Conservation (phyloP, 2,329 filamentous ascomycete species). For the Colletotrichum sp. region DNA sequence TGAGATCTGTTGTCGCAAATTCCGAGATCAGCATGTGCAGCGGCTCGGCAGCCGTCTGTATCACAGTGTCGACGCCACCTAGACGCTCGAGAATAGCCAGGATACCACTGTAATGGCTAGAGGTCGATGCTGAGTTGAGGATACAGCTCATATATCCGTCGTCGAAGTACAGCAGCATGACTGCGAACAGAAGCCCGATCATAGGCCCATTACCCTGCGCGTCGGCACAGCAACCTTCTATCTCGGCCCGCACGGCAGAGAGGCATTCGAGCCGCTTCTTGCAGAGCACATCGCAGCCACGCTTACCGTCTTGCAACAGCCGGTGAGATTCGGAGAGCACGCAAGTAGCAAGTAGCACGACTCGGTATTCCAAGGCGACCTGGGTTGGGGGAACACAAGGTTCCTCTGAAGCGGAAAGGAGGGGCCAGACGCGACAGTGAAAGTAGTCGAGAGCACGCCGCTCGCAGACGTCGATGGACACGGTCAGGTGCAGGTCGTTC, state of each 20-base stretch:
- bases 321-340: slow-evolving; percentile 36
- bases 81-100: slow-evolving; percentile 38
- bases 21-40: slow-evolving; percentile 46
- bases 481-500: slow-evolving; percentile 20
- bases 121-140: slow-evolving; percentile 13
- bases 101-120: slow-evolving; percentile 37
- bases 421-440: slow-evolving; percentile 36
- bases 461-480: slow-evolving; percentile 17
- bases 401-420: slow-evolving; percentile 30
- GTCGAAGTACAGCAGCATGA: slow-evolving; percentile 46
- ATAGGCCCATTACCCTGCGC: slow-evolving; percentile 16
- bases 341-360: slow-evolving; percentile 35
- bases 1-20: slow-evolving; percentile 48
- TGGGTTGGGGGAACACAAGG: slow-evolving; percentile 34
- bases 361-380: slow-evolving; percentile 34
- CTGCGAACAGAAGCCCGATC: slow-evolving; percentile 36
- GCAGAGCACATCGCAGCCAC: slow-evolving; percentile 27
- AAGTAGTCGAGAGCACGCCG: slow-evolving; percentile 36
- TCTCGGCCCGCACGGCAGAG: slow-evolving; percentile 36
- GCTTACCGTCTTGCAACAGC: slow-evolving; percentile 32
- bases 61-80: slow-evolving; percentile 29
- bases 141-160: slow-evolving; percentile 41
- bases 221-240: slow-evolving; percentile 33
- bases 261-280: slow-evolving; percentile 28
- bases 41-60: slow-evolving; percentile 29